Evolutionary conservation across 2,329 filamentous ascomycete genomes (phyloP).

Genomic region (Capronia americana): DNA sequence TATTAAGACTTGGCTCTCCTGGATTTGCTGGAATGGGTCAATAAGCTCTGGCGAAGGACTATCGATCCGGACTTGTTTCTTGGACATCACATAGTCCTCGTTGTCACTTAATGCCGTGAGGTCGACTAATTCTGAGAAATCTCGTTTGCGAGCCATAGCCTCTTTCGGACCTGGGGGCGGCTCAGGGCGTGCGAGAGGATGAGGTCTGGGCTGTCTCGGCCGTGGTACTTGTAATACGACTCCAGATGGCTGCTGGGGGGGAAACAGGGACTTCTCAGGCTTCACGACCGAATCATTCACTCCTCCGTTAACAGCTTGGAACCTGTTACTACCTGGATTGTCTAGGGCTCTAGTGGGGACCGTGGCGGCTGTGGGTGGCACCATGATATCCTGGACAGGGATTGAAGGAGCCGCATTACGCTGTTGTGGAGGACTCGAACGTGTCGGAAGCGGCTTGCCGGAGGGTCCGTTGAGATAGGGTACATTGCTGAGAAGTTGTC

Average conservation of each 20-base stretch:
- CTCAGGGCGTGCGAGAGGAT: conserved; percentile 25
- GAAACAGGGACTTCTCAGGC: background rate
- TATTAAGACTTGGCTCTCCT: conserved; percentile 3
- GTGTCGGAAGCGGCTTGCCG: background rate
- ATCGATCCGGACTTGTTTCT: conserved; percentile 35
- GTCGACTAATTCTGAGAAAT: conserved; percentile 61
- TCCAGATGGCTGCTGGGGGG: background rate
- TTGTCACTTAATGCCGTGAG: conserved; percentile 58
- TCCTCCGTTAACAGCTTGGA: background rate
- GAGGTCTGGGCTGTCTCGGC: background rate
- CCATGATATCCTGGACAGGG: background rate
- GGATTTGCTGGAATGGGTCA: conserved; percentile 23
- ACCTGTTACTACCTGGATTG: background rate
- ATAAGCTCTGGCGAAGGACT: conserved; percentile 30
- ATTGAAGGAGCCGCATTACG: background rate
- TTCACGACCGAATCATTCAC: background rate
- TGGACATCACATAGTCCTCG: conserved; percentile 47
- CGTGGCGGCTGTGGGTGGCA: background rate
- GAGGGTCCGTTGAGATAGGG: conserved; percentile 39
- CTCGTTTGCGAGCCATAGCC: conserved; percentile 62
- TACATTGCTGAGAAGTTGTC: conserved; percentile 51
- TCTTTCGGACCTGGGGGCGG: conserved; percentile 54
- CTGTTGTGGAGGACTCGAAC: conserved; percentile 1
- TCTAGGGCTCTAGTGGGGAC: background rate
- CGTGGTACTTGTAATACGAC: background rate